phyloP scores from a whole-genome alignment of 2,329 filamentous ascomycete species.

The Diaporthe vaccinii region DNA sequence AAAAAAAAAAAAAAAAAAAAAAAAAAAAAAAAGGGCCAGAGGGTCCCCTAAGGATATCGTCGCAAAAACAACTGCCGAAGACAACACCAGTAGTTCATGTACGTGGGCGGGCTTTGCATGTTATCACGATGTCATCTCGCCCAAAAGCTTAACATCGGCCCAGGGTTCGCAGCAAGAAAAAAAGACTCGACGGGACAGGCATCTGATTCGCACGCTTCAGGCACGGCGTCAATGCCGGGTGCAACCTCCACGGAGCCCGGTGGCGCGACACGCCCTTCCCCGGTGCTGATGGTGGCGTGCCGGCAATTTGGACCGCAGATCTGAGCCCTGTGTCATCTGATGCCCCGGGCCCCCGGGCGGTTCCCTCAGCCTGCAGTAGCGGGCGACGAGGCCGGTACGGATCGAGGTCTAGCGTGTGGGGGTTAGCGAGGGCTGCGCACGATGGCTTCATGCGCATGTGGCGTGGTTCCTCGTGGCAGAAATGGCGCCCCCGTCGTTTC shows the following conservation, averaged over 20 bases:
- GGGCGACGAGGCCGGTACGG: not conserved
- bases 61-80: conserved; percentile 20
- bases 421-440: not conserved
- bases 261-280: conserved; percentile 18
- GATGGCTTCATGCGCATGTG: conserved; percentile 11
- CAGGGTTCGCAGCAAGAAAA: not conserved
- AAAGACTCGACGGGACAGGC: not conserved
- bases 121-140: conserved; percentile 19
- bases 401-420: conserved; percentile 27
- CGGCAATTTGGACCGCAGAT: conserved; percentile 32
- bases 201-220: not conserved
- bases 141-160: conserved; percentile 13
- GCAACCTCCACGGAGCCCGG: conserved; percentile 21
- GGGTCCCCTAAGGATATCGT: not conserved
- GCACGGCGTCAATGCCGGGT: conserved; percentile 16
- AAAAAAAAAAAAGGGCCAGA: not conserved
- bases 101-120: not conserved
- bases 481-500: not conserved
- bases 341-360: conserved; percentile 5
- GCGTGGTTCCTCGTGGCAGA: conserved; percentile 1
- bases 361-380: conserved; percentile 32
- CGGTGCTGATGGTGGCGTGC: conserved; percentile 15
- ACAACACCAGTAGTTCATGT: conserved; percentile 20
- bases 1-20: too few relatives aligned
- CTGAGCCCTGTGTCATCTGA: conserved; percentile 18